Evolutionary conservation across 2,329 filamentous ascomycete species (phyloP), one percentile per base, ranked within the genome.

Genomic region (Fulvia fulva): DNA sequence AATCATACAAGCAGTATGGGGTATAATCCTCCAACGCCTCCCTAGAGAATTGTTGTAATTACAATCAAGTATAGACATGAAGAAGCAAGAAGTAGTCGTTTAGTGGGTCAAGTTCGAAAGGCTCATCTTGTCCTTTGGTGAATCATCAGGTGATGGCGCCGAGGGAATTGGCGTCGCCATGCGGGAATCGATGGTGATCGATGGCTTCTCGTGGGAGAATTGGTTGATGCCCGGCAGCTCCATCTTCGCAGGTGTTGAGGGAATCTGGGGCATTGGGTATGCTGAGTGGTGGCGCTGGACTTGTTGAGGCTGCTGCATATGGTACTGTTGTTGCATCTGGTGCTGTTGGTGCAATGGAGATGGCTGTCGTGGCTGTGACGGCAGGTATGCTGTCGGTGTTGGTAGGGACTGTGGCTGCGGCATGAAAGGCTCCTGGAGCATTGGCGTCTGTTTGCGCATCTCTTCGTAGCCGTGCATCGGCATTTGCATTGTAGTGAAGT

Each of bases 91-190:
- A 46, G 23, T 51, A 50, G 55, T 60, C 55, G 56, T 61, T 41
- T 57, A 71, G 57, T 70, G 68, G 4, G 70, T 73, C 44, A 74
- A 68, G 55, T 73, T 72, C 16, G 71, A 73, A 21, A 74, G 63
- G 62, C 70, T 71, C 72, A 74, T 74, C 66, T 73, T 73, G 57
- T 73, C 70, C 63, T 69, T 69, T 23, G 72, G 72, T 34, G 71
- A 73, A 56, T 66, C 72, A 7, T 71, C 70, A 19, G 62, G 70
- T 41, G 63, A 65, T 34, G 58, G 64, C 51, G 63, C 61, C 7
- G 68, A 65, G 12, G 62, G 58, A 51, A 66, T 61, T 34, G 66
- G 66, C 19, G 67, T 68, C 59, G 66, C 62, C 43, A 71, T 63
- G 23, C 66, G 65, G 4, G 67, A 65, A 57, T 71, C 68, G 54